These are phyloP conservation scores for Bretziella fagacearum DNA, from an alignment of 2,329 filamentous ascomycete species.

Conservation along the genomic window DNA sequence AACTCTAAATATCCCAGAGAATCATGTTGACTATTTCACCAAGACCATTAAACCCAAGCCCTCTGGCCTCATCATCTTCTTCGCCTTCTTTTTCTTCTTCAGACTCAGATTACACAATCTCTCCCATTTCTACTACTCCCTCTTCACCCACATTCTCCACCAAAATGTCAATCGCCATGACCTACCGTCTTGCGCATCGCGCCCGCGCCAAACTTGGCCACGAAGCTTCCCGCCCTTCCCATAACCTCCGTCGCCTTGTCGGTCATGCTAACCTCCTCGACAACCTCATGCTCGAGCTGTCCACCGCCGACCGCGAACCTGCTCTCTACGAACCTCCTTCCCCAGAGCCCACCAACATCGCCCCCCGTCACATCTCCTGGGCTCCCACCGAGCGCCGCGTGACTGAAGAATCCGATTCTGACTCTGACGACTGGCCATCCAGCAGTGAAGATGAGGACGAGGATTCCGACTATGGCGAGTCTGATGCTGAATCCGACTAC, in stretches of 20 bases:
- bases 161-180: constrained; percentile 85
- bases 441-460: constrained; percentile 17
- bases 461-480: constrained; percentile 13
- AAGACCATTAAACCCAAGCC: constrained; percentile 5
- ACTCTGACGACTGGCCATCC: neutral
- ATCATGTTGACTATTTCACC: neutral
- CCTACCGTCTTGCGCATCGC: constrained; percentile 95
- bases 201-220: constrained; percentile 88
- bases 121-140: too few species aligned
- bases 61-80: constrained; percentile 15
- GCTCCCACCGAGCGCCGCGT: constrained; percentile 40
- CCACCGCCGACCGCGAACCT: constrained; percentile 87
- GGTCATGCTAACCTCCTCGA: constrained; percentile 98
- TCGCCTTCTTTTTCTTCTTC: constrained; percentile 19
- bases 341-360: too few species aligned
- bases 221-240: constrained; percentile 78
- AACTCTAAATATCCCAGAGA: neutral
- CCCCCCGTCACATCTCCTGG: constrained; percentile 77
- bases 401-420: constrained; percentile 20
- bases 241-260: constrained; percentile 87
- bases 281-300: constrained; percentile 77
- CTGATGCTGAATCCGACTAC: constrained; percentile 31
- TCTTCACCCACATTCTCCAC: constrained; percentile 24
- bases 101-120: constrained; percentile 19
- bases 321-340: constrained; percentile 96